Evolutionary conservation across 2,329 filamentous ascomycete species (phyloP).

Genomic region (Calonectria hawksworthii): DNA sequence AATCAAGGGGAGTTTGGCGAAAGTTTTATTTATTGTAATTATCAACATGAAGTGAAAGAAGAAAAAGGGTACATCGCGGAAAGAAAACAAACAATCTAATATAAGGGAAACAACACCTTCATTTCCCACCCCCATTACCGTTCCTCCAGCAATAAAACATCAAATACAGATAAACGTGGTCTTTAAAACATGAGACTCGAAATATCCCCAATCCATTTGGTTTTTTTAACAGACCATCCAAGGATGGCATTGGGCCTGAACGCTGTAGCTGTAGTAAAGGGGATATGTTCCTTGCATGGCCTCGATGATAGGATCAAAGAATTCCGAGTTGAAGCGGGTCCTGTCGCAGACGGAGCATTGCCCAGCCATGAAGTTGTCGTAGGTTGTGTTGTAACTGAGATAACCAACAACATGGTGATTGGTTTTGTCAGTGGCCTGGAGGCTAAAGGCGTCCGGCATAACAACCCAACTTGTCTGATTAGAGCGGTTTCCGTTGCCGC

Average conservation of each 20-base stretch:
- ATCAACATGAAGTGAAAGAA: constrained; percentile 30
- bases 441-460: constrained; percentile 55
- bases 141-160: constrained; percentile 22
- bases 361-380: constrained; percentile 53
- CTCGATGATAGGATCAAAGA: constrained; percentile 55
- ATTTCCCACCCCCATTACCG: constrained; percentile 28
- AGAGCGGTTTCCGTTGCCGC: constrained; percentile 45
- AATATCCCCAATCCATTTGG: background rate
- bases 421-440: constrained; percentile 51
- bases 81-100: constrained; percentile 38
- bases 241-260: constrained; percentile 55
- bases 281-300: constrained; percentile 56
- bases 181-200: background rate
- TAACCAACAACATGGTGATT: constrained; percentile 51
- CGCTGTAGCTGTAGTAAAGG: constrained; percentile 54
- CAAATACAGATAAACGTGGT: constrained; percentile 24
- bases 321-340: constrained; percentile 52
- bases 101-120: constrained; percentile 28
- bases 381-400: constrained; percentile 55
- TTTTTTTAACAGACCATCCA: constrained; percentile 55
- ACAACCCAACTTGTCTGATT: constrained; percentile 53
- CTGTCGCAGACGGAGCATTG: constrained; percentile 54
- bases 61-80: constrained; percentile 35
- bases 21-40: constrained; percentile 20
- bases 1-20: constrained; percentile 1